Evolutionary conservation across 2,329 filamentous ascomycete genomes (phyloP), one percentile per base, ranked within the genome.

Genomic region (Fusarium zealandicum): DNA sequence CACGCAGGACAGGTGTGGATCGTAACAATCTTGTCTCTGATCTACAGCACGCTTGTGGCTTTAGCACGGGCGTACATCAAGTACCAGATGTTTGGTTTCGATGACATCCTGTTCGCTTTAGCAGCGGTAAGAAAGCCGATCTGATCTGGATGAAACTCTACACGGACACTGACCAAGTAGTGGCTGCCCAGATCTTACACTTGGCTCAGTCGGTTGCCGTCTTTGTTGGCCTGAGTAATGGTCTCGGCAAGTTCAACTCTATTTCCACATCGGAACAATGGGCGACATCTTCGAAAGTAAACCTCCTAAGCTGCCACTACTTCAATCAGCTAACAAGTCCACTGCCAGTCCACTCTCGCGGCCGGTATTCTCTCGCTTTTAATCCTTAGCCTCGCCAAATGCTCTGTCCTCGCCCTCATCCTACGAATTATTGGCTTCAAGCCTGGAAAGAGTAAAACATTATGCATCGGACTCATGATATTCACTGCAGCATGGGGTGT

Each of bases 1-100:
- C 62, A 65, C 52, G 62, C 62, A 0, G 62, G 62, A 4, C 47
- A 61, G 33, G 18, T 65, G 20, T 65, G 62, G 62, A 65, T 65
- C 38, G 32, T 65, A 12, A 59, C 62, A 0, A 61, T 63, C 13
- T 18, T 65, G 35, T 61, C 62, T 6, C 48, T 65, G 31, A 63
- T 65, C 48, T 65, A 65, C 48, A 54, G 36, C 20, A 16, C 37
- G 12, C 51, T 59, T 51, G 51, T 65, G 13, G 57, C 45, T 3
- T 16, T 41, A 16, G 53, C 59, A 8, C 48, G 63, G 27, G 40
- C 51, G 3, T 65, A 61, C 16, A 64, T 65, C 50, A 65, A 65
- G 33, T 61, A 59, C n/a, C 30, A 49, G 7, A 65, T 65, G 62
- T 51, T 63, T 16, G 62, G 63, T 1, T 46, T 59, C 11, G 63